Base-by-base conservation (phyloP, 345 rosid genomes). In the Hibiscus syriacus region DNA sequence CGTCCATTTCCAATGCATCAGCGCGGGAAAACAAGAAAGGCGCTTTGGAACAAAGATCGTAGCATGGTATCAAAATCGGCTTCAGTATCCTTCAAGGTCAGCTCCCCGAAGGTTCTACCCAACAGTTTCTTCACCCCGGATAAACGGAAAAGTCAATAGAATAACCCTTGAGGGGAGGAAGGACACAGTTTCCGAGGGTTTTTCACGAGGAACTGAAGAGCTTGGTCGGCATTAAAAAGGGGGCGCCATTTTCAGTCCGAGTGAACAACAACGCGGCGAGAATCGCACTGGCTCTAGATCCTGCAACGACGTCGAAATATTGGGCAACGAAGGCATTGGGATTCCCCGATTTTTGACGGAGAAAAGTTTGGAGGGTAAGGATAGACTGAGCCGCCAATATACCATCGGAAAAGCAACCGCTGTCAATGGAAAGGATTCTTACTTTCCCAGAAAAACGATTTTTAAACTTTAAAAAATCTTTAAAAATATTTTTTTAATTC, bases 261-360 rank as follows among this genome's bases (percentile, higher is more conserved):
- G n/a, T n/a, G n/a, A n/a, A n/a, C n/a, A n/a, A n/a, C n/a, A n/a
- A n/a, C 19, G 96, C 85, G 2, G 96, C 86, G 43, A 92, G 82
- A 50, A 90, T 62, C 0, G 93, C 97, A 0, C 98, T 97, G 32
- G 81, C 75, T 3, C 96, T 96, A n/a, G 97, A 82, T 29, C 97
- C 97, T 1, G 98, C 92, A 1, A 76, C 96, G 14, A 90, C 85
- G 70, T 92, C 98, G 73, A 92, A 92, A 70, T 76, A 92, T 50
- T 92, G 89, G 0, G 98, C 78, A 53, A 92, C 69, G 1, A 78
- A 68, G 48, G 97, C 96, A 46, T 68, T 68, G 2, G 93, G 84
- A 73, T 86, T 73, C 53, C 90, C 96, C 6, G 96, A 90, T 74
- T 85, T n/a, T n/a, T n/a, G n/a, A n/a, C n/a, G n/a, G n/a, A n/a